Conservation (phyloP, 139 green algal species). For the Eudorina sp. region DNA sequence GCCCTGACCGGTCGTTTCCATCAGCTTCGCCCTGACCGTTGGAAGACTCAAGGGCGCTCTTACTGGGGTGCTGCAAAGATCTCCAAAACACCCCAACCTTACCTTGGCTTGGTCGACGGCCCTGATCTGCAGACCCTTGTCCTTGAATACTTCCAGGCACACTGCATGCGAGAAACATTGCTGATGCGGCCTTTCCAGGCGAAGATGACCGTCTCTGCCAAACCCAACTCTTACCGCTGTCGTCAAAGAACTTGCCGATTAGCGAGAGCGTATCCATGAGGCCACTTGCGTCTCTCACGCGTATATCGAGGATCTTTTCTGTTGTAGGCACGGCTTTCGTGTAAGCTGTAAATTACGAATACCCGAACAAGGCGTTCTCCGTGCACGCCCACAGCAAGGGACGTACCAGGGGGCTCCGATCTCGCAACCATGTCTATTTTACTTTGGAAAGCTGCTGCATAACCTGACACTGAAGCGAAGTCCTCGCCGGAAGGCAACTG, state of each 20-base stretch:
- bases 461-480: no score
- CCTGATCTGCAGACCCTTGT: slow-evolving; percentile 14
- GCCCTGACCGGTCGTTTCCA: no score
- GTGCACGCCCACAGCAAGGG: background rate
- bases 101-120: slow-evolving; percentile 34
- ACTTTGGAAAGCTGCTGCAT: background rate
- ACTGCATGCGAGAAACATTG: slow-evolving; percentile 5
- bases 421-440: background rate
- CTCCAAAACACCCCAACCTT: no score
- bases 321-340: background rate
- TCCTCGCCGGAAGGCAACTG: no score
- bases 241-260: slow-evolving; percentile 19
- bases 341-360: background rate
- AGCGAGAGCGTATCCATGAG: background rate
- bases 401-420: background rate
- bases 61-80: no score
- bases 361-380: background rate
- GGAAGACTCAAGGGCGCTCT: no score
- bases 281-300: background rate
- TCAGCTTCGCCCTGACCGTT: no score
- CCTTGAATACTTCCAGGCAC: slow-evolving; percentile 1
- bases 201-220: background rate
- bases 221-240: background rate
- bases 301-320: background rate
- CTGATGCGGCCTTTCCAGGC: no score